Base-by-base conservation (phyloP, 257 asterid genomes). In the Rauvolfia tetraphylla region DNA sequence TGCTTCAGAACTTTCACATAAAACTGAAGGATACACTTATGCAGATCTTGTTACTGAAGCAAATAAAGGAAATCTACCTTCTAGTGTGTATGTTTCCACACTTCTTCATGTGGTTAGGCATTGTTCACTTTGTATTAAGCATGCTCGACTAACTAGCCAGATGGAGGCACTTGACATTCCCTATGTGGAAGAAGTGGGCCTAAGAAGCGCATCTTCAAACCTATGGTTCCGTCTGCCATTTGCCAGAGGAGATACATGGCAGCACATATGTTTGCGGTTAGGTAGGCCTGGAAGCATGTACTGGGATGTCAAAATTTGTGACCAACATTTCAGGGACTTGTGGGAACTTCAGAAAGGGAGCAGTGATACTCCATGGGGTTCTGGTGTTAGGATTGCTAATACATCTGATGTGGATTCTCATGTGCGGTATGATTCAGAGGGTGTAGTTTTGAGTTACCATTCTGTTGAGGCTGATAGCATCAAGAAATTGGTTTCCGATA, bases 211-310 rank as follows among this genome's bases (percentile, higher is more conserved):
- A 58, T 93, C 99, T 78, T 93, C 97, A 53, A 93, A 87, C 87
- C 83, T 95, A 86, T 95, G 99, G 98, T 89, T 95, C 77, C 95
- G 99, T 73, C 90, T 91, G 79, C 99, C 99, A 63, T 90, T 88
- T 78, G 91, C 96, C 62, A 87, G 92, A 89, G 95, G 78, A 58
- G 97, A 90, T 67, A 75, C 96, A 13, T 95, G 97, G 99, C 92
- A 88, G 81, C 87, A 87, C 81, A 88, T 93, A 83, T 93, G 96
- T 77, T 86, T 95, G 89, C 88, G 99, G 84, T 87, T 95, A 78
- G 99, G 98, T 68, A 89, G 92, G 81, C 98, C 99, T 84, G 99
- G 98, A 86, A 95, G 97, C 83, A 84, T 95, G 95, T 88, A 89
- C 78, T 95, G 99, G 99, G 99, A 95, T 86, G 99, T 95, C 80